phyloP scores from a whole-genome alignment of 228 moss, liverwort and hornwort species.

The Sphagnum fallax region DNA sequence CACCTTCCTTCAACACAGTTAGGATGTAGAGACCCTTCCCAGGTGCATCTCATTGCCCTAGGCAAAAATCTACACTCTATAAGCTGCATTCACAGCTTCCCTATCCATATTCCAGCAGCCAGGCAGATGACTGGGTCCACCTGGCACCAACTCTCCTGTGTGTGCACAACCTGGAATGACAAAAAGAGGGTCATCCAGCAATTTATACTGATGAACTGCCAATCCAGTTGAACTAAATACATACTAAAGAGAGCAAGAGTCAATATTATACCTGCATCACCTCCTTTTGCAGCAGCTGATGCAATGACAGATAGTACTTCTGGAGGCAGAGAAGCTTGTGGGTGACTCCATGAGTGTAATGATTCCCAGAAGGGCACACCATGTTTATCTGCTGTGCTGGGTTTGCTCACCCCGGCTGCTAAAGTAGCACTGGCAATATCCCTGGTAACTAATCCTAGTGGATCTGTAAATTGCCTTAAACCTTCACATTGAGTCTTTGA shows the following conservation, averaged over 20 bases:
- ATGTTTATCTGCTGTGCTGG: conserved; percentile 24
- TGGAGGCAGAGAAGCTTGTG: conserved; percentile 59
- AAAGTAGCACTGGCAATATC: conserved; percentile 13
- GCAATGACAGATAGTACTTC: conserved; percentile 50
- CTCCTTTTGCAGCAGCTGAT: conserved; percentile 65
- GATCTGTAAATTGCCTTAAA: conserved; percentile 57
- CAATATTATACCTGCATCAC: conserved; percentile 48
- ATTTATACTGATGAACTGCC: too few relatives aligned
- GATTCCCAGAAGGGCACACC: conserved; percentile 73
- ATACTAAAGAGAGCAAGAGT: not conserved
- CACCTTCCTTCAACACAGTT: too few relatives aligned
- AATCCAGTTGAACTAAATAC: too few relatives aligned
- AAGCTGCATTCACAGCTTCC: too few relatives aligned
- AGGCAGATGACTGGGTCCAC: too few relatives aligned
- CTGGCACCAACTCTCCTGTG: too few relatives aligned
- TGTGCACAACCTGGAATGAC: too few relatives aligned
- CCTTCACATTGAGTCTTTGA: conserved; percentile 65
- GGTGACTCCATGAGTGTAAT: conserved; percentile 86
- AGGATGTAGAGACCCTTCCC: too few relatives aligned
- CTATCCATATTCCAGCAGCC: too few relatives aligned
- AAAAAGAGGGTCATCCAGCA: too few relatives aligned
- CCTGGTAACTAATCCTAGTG: conserved; percentile 10
- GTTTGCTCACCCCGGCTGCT: conserved; percentile 15
- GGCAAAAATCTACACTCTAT: too few relatives aligned
- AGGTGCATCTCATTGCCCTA: too few relatives aligned